Percentiles rank a stretch among this genome's conserved stretches.
Conservation (phyloP, 2,329 filamentous ascomycete species). For the Calonectria pteridis region DNA sequence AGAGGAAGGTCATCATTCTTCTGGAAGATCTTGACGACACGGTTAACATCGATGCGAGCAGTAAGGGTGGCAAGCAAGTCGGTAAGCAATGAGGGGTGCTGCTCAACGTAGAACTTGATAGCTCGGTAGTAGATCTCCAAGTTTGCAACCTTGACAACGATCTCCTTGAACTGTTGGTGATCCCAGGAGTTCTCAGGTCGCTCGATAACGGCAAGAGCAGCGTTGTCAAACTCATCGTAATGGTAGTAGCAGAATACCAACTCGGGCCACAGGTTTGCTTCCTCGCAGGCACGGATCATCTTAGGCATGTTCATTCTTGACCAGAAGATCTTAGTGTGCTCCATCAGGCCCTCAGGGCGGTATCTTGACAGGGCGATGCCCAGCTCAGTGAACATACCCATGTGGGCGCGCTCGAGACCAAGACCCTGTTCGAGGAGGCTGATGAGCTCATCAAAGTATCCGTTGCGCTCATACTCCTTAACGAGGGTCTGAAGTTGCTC, state of each 20-base stretch:
- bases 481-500: conserved; percentile 94
- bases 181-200: conserved; percentile 98
- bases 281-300: conserved; percentile 93
- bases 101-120: conserved; percentile 96
- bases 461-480: conserved; percentile 95
- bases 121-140: conserved; percentile 99
- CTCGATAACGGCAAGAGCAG: conserved; percentile 97
- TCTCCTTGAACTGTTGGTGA: conserved; percentile 99
- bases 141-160: conserved; percentile 96
- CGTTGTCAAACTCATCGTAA: conserved; percentile 98
- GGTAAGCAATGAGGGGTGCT: conserved; percentile 95
- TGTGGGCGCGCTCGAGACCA: conserved; percentile 90
- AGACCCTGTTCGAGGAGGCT: conserved; percentile 93
- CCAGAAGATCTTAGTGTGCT: conserved; percentile 99
- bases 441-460: conserved; percentile 99
- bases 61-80: conserved; percentile 93
- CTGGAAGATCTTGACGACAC: conserved; percentile 99
- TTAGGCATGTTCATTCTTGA: conserved; percentile 97
- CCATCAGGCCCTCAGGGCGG: conserved; percentile 95
- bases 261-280: conserved; percentile 96
- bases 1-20: conserved; percentile 98
- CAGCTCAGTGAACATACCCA: conserved; percentile 96
- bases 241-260: conserved; percentile 98
- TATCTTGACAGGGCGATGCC: conserved; percentile 95
- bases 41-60: conserved; percentile 96